Percentiles rank a stretch among this genome's conserved stretches.
Conservation (phyloP, 345 rosid species). For the Eucalyptus pauciflora region DNA sequence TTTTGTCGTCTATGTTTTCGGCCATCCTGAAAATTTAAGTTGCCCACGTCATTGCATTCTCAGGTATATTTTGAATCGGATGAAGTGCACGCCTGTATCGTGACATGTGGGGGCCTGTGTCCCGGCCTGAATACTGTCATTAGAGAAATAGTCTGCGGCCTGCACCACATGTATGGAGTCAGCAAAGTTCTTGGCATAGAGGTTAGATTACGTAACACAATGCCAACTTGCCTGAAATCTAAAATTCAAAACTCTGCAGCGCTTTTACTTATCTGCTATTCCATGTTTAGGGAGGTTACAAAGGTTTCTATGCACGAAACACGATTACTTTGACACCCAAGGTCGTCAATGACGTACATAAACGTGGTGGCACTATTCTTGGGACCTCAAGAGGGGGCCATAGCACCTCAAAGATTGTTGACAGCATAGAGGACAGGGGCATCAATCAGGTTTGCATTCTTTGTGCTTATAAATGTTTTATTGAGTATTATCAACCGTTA, state of each 20-base stretch:
- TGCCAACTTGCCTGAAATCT: background rate
- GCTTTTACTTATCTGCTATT: background rate
- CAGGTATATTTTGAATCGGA: constrained; percentile 29
- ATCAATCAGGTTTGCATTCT: constrained; percentile 19
- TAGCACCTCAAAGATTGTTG: constrained; percentile 26
- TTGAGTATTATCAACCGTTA: background rate
- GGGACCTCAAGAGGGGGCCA: constrained; percentile 39
- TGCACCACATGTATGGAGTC: constrained; percentile 33
- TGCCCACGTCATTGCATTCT: background rate
- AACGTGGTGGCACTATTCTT: constrained; percentile 36
- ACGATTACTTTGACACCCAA: constrained; percentile 21
- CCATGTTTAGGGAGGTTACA: constrained; percentile 27
- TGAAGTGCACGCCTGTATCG: constrained; percentile 29
- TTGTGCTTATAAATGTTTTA: background rate
- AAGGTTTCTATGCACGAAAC: constrained; percentile 35
- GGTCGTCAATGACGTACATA: constrained; percentile 27
- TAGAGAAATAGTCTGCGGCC: constrained; percentile 26
- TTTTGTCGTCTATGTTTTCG: background rate
- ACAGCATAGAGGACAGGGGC: constrained; percentile 40
- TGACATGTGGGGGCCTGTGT: constrained; percentile 41
- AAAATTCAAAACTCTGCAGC: background rate
- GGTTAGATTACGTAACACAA: background rate
- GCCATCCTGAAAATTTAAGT: background rate
- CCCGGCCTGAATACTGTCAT: constrained; percentile 40
- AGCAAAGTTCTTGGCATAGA: constrained; percentile 28